Percentiles rank a stretch among this genome's conserved stretches.
Evolutionary conservation across 2,329 filamentous ascomycete genomes (phyloP).

Genomic region (Neofusicoccum kwambonambiense): DNA sequence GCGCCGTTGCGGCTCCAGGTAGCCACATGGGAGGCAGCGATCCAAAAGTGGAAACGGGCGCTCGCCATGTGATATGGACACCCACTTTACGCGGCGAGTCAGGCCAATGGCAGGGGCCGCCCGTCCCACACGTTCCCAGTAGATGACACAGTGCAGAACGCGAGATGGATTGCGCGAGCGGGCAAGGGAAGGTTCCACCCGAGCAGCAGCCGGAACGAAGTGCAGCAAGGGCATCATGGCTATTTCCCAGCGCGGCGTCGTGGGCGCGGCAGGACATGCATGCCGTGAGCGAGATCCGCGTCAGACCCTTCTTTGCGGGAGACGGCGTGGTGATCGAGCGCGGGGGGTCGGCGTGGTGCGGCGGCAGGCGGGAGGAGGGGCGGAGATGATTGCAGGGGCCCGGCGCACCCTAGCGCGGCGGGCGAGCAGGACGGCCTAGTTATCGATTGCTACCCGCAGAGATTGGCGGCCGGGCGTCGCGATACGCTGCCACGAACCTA

Average conservation of each 20-base stretch:
- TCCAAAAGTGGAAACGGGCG: not conserved
- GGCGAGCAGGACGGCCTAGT: too few species aligned
- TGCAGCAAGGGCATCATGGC: not conserved
- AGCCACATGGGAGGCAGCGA: not conserved
- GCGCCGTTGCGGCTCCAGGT: not conserved
- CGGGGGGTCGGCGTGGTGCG: not conserved
- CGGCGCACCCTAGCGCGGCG: too few species aligned
- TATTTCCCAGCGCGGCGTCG: not conserved
- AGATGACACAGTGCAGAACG: slow-evolving; percentile 3
- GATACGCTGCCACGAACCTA: not conserved
- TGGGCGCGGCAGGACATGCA: not conserved
- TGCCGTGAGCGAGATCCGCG: slow-evolving; percentile 1
- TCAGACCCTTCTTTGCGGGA: slow-evolving; percentile 1
- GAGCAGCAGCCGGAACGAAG: not conserved
- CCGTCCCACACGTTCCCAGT: not conserved
- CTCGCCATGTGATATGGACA: not conserved
- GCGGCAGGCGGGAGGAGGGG: not conserved
- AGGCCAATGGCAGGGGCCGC: not conserved
- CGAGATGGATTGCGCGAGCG: not conserved
- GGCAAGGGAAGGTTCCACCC: slow-evolving; percentile 2
- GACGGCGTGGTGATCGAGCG: not conserved
- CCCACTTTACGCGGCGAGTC: not conserved
- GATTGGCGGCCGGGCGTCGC: not conserved
- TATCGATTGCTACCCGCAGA: not conserved
- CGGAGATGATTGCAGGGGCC: not conserved